Conservation (phyloP, 176 grass and related monocot genomes). For the Bolboschoenus planiculmis region DNA sequence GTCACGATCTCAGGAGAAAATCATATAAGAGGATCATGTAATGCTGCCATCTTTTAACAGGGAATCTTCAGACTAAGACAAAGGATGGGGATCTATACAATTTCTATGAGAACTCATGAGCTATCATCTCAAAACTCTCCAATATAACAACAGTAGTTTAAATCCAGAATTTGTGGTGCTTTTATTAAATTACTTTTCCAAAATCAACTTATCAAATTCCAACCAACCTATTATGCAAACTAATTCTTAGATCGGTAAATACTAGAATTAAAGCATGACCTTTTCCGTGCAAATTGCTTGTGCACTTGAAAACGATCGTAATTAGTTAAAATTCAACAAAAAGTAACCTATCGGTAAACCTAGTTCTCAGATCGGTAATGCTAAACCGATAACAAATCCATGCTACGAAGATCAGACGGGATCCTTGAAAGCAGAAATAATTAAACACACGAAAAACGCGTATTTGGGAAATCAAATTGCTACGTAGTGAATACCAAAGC, state of each 20-base stretch:
- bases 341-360: background rate
- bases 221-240: background rate
- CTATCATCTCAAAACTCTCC: background rate
- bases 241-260: background rate
- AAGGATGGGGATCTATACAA: background rate
- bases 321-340: background rate
- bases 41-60: background rate
- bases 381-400: background rate
- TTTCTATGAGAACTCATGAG: background rate
- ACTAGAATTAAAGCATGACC: background rate
- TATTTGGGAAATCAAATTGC: background rate
- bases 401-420: background rate
- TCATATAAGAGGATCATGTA: background rate
- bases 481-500: background rate
- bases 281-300: background rate
- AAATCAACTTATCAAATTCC: background rate
- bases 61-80: background rate
- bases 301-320: background rate
- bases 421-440: background rate
- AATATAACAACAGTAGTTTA: background rate
- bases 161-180: background rate
- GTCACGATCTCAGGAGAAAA: background rate
- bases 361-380: conserved; percentile 4
- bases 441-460: background rate
- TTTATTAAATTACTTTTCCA: background rate